Evolutionary conservation across 176 grass and related monocot genomes (phyloP), one percentile per base, ranked within the genome.

Genomic region (Hordeum marinum): DNA sequence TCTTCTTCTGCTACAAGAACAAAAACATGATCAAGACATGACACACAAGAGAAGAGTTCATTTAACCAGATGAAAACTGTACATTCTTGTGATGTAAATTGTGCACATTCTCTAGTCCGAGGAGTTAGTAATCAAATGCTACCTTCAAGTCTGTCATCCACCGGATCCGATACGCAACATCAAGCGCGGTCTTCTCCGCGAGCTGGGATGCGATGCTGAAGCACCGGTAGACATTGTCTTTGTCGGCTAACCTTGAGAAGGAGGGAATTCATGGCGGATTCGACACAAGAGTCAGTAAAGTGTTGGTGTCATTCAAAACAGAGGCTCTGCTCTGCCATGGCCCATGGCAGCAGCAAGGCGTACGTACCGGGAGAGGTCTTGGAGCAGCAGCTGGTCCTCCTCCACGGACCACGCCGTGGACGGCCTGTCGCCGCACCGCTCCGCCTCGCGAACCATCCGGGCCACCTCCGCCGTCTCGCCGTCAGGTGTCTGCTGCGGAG

Each of bases 91-190:
- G 14, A 52, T 52, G 48, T 52, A 46, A 5, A 15, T 5, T 6
- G 14, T 8, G 8, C 10, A 62, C 35, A 24, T 57, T 58, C 11
- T 59, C 20, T 4, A 70, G 9, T 2, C 9, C 4, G 11, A 50
- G 42, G 12, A 52, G 31, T 32, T 32, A 29, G 60, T n/a, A 41
- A 0, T 11, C 11, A 32, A 21, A 20, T 50, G 70, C 85, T 43
- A 83, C 86, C 80, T 72, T 29, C 1, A 78, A 54, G 45, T 34
- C 72, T 54, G 17, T 34, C 46, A 75, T 8, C 86, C 80, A 83
- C 4, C 80, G 74, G 40, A 14, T 54, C 36, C 86, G 64, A 32
- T 41, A 52, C 0, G 80, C 86, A 8, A 88, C 73, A 54, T 88
- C 86, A 9, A 9, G 0, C 17, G 12, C 39, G 2, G 80, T 78